These are phyloP conservation scores for Sporothrix pseudoabietina DNA, from an alignment of 2,329 filamentous ascomycete species.

Conservation along the genomic window DNA sequence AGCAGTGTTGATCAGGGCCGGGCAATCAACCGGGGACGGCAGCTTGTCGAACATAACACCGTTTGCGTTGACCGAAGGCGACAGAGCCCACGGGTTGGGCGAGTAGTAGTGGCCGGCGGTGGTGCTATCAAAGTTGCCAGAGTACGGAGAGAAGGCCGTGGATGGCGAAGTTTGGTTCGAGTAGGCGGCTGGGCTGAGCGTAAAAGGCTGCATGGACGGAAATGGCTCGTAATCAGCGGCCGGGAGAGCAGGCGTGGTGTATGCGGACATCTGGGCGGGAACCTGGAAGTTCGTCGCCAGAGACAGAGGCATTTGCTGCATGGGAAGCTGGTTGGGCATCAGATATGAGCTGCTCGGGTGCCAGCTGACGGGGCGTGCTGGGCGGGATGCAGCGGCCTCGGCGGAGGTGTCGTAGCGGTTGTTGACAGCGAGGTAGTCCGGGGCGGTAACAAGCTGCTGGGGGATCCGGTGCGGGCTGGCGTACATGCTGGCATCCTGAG, in stretches of 20 bases:
- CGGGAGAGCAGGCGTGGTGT: conserved; percentile 17
- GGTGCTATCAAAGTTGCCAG: conserved; percentile 41
- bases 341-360: conserved; percentile 63
- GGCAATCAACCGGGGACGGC: conserved; percentile 34
- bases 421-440: conserved; percentile 23
- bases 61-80: conserved; percentile 33
- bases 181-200: conserved; percentile 57
- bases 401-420: conserved; percentile 10
- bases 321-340: conserved; percentile 34
- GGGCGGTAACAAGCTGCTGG: conserved; percentile 14
- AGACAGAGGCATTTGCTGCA: conserved; percentile 41
- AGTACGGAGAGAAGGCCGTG: conserved; percentile 57
- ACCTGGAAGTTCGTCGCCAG: conserved; percentile 26
- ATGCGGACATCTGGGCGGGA: conserved; percentile 15
- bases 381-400: conserved; percentile 30
- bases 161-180: conserved; percentile 62
- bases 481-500: conserved; percentile 40
- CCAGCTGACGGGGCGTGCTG: conserved; percentile 71
- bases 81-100: conserved; percentile 45
- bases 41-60: conserved; percentile 34
- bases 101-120: conserved; percentile 44
- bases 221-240: conserved; percentile 43
- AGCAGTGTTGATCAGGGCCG: conserved; percentile 27
- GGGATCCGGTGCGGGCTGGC: conserved; percentile 23
- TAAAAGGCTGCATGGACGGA: conserved; percentile 48